Percentiles rank a stretch among this genome's conserved stretches.
Conservation (phyloP, 2,329 filamentous ascomycete genomes). For the Emmonsiellopsis sp. region DNA sequence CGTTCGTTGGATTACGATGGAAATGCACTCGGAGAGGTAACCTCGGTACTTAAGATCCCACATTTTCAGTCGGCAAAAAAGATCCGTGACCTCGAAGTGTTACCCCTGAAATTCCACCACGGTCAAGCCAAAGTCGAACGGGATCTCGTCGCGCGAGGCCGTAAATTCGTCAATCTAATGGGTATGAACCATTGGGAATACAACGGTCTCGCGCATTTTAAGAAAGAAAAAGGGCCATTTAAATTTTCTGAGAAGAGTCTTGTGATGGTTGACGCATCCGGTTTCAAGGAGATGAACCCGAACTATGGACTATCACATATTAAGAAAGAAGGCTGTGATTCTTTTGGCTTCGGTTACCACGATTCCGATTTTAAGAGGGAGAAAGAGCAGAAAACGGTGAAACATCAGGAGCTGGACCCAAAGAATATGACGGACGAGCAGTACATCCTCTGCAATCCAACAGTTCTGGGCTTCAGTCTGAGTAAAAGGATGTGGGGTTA, state of each 20-base stretch:
- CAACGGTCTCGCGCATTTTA: conserved; percentile 4
- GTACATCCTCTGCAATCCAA: conserved; percentile 7
- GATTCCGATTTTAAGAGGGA: background rate
- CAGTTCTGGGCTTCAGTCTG: conserved; percentile 9
- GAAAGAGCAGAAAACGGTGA: conserved; percentile 1
- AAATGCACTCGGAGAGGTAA: conserved; percentile 16
- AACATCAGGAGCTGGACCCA: conserved; percentile 4
- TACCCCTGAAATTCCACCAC: conserved; percentile 20
- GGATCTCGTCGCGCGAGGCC: conserved; percentile 7
- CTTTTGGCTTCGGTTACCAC: background rate
- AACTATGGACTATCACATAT: conserved; percentile 6
- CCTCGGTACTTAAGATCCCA: conserved; percentile 12
- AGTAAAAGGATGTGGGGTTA: conserved; percentile 8
- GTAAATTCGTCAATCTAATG: conserved; percentile 7
- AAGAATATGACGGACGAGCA: conserved; percentile 7
- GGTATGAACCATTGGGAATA: conserved; percentile 10
- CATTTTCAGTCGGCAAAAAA: conserved; percentile 11
- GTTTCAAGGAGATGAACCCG: conserved; percentile 9
- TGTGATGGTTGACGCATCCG: conserved; percentile 9
- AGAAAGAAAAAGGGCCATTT: background rate
- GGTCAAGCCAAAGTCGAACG: conserved; percentile 3
- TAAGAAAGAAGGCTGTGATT: conserved; percentile 4
- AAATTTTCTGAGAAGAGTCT: conserved; percentile 5
- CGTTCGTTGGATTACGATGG: conserved; percentile 20
- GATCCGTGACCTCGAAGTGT: conserved; percentile 18